phyloP scores from a whole-genome alignment of 768 basidiomycete genomes.

The Pleurotus platypus region DNA sequence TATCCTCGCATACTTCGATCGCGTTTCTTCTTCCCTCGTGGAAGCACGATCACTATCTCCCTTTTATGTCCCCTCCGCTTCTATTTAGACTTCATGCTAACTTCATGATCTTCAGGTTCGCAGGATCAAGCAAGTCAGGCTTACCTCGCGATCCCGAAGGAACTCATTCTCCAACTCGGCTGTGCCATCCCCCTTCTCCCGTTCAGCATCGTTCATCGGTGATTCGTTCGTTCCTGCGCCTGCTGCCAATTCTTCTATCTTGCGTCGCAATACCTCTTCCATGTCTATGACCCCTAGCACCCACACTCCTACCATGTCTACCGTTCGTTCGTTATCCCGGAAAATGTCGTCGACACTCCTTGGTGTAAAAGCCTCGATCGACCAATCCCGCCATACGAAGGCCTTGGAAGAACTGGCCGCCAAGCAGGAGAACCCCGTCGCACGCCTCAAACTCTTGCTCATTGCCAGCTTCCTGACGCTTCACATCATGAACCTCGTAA shows the following conservation, averaged over 20 bases:
- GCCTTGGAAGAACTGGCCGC: constrained; percentile 27
- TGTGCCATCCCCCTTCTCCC: constrained; percentile 24
- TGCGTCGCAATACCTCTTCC: background rate
- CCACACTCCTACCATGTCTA: background rate
- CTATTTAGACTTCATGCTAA: background rate
- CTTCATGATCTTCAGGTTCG: constrained; percentile 46
- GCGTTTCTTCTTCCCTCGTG: constrained; percentile 7
- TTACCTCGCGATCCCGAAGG: constrained; percentile 33
- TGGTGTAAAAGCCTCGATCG: constrained; percentile 46
- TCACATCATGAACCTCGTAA: constrained; percentile 90
- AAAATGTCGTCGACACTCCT: constrained; percentile 20
- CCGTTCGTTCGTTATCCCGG: constrained; percentile 9
- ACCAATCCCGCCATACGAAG: constrained; percentile 9
- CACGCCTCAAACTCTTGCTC: constrained; percentile 84
- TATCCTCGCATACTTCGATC: constrained; percentile 5
- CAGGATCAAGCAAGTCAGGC: constrained; percentile 62
- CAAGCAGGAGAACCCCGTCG: constrained; percentile 76
- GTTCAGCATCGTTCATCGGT: constrained; percentile 15
- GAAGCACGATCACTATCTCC: no score
- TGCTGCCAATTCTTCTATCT: constrained; percentile 10
- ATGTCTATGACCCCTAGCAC: background rate
- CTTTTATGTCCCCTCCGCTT: background rate
- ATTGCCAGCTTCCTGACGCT: constrained; percentile 89
- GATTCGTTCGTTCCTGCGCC: constrained; percentile 7
- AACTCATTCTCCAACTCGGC: constrained; percentile 19